Percentiles rank a stretch among this genome's conserved stretches.
phyloP scores from a whole-genome alignment of 345 rosid species.

The Linum lewisii region DNA sequence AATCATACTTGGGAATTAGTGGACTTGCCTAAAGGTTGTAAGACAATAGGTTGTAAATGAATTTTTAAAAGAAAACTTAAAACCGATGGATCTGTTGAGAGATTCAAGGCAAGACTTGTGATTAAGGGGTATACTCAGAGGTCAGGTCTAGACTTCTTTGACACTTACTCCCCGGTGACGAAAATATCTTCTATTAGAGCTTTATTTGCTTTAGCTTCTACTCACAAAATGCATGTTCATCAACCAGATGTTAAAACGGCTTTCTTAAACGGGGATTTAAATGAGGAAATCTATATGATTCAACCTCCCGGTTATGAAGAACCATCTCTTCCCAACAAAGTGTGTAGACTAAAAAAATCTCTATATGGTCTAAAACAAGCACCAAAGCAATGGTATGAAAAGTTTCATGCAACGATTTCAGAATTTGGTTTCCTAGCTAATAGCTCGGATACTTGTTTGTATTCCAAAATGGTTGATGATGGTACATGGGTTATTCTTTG shows the following conservation, averaged over 20 bases:
- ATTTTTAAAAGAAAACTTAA: not conserved
- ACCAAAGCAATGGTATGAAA: too few species aligned
- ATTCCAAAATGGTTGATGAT: not conserved
- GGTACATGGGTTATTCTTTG: too few species aligned
- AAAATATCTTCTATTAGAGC: not conserved
- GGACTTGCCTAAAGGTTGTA: not conserved
- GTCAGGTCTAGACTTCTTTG: not conserved
- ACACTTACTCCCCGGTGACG: not conserved
- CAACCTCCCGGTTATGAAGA: not conserved
- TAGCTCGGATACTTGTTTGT: not conserved
- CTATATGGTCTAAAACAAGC: too few species aligned
- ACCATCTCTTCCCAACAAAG: too few species aligned
- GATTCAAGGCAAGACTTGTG: not conserved
- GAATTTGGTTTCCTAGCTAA: not conserved
- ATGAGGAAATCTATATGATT: not conserved
- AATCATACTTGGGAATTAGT: not conserved
- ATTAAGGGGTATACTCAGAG: not conserved
- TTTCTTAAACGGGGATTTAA: not conserved
- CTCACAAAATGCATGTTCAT: not conserved
- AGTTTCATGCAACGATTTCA: too few species aligned
- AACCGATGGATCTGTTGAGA: not conserved
- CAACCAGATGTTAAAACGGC: not conserved
- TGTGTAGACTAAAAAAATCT: too few species aligned
- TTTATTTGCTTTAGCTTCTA: not conserved
- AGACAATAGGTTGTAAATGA: not conserved